Evolutionary conservation across 2,329 filamentous ascomycete genomes (phyloP).

Genomic region (Nigrospora sphaerica): DNA sequence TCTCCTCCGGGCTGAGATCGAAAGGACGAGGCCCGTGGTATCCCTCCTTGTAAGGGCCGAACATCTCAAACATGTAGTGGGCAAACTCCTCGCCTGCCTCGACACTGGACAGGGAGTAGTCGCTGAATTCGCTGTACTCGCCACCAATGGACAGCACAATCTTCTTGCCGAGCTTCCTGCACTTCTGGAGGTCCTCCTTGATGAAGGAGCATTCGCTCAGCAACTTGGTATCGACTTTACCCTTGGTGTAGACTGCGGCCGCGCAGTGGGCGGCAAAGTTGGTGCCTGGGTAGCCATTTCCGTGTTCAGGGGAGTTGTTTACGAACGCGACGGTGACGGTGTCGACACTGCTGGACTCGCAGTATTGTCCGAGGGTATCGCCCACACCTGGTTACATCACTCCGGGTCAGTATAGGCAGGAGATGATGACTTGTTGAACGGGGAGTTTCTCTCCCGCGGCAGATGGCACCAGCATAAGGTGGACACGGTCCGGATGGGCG

Average conservation of each 20-base stretch:
- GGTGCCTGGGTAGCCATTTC: constrained; percentile 25
- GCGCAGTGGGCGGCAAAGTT: constrained; percentile 31
- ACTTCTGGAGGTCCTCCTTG: constrained; percentile 30
- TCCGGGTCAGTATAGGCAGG: not conserved
- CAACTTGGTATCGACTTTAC: constrained; percentile 19
- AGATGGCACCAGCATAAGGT: not conserved
- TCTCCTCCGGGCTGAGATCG: constrained; percentile 7
- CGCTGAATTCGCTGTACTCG: constrained; percentile 18
- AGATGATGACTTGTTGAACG: too few relatives aligned
- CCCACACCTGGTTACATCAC: constrained; percentile 13
- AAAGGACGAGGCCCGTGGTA: constrained; percentile 14
- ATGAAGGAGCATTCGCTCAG: constrained; percentile 24
- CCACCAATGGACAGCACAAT: constrained; percentile 60
- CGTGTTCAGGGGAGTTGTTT: constrained; percentile 29
- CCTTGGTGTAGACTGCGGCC: constrained; percentile 19
- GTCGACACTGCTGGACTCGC: constrained; percentile 26
- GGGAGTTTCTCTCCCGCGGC: too few relatives aligned
- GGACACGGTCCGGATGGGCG: not conserved
- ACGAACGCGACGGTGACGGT: constrained; percentile 32
- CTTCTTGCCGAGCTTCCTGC: constrained; percentile 53
- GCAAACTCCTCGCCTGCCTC: constrained; percentile 25
- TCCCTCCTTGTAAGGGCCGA: constrained; percentile 23
- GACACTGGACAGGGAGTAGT: constrained; percentile 25
- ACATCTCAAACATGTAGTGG: constrained; percentile 28
- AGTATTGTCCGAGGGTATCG: constrained; percentile 17